These are phyloP conservation scores for Clonostachys rosea DNA, from an alignment of 2,329 filamentous ascomycete species.

Conservation along the genomic window DNA sequence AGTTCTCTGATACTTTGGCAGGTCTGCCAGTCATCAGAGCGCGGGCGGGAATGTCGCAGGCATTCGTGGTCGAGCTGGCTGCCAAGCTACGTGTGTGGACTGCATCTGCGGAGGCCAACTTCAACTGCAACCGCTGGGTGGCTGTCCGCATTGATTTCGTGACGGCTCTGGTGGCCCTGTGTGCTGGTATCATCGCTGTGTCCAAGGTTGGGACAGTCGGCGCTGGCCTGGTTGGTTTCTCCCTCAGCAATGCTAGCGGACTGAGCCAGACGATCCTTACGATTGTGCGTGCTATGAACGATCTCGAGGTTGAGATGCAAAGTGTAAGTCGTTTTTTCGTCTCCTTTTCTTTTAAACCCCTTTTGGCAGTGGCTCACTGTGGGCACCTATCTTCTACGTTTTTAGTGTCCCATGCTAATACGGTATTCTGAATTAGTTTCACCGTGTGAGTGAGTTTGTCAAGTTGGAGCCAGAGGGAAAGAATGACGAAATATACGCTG, in stretches of 20 bases:
- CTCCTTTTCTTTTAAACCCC: not conserved
- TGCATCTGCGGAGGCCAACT: slow-evolving; percentile 41
- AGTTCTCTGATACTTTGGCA: slow-evolving; percentile 48
- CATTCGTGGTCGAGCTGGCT: slow-evolving; percentile 44
- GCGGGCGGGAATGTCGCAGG: slow-evolving; percentile 37
- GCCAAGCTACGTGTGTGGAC: slow-evolving; percentile 41
- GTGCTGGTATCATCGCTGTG: slow-evolving; percentile 47
- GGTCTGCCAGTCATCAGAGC: slow-evolving; percentile 48
- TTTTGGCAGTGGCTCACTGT: not conserved
- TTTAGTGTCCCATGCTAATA: not conserved
- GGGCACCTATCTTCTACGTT: not conserved
- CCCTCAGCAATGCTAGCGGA: slow-evolving; percentile 49
- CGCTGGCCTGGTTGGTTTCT: slow-evolving; percentile 14
- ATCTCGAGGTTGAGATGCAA: slow-evolving; percentile 52
- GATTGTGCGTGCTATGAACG: slow-evolving; percentile 49
- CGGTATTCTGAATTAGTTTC: slow-evolving; percentile 25
- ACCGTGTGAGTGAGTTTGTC: slow-evolving; percentile 44
- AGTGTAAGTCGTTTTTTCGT: slow-evolving; percentile 30
- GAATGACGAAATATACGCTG: slow-evolving; percentile 28
- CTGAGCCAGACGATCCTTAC: slow-evolving; percentile 45
- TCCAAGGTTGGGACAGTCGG: slow-evolving; percentile 1
- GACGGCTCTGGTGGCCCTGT: slow-evolving; percentile 44
- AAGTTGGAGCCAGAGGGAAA: slow-evolving; percentile 38
- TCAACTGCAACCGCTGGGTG: slow-evolving; percentile 55
- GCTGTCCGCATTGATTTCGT: slow-evolving; percentile 48